Base-by-base conservation (phyloP, 1,284 basidiomycete species). In the Termitomyces sp. region DNA sequence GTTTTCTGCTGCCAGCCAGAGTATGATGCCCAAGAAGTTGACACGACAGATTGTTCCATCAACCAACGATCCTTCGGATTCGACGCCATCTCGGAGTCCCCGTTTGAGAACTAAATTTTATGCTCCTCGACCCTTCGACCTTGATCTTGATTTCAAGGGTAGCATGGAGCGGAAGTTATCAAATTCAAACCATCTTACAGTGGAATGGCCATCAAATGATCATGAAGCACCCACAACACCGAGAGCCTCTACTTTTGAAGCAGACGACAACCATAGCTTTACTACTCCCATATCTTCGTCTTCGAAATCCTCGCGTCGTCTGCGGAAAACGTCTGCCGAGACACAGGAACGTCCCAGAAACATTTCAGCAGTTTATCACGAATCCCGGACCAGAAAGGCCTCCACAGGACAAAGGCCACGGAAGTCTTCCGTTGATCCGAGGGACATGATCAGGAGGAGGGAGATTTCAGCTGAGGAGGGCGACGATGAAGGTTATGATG, bases 401-500 rank as follows among this genome's bases (percentile, higher is more conserved):
- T 75, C 73, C 8, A 62, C 62, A 24, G 69, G 67, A 30, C 61
- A 65, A 42, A 67, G 78, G 50, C 54, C 68, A n/a, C 74, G 78
- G 31, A 83, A 82, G 60, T 57, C 72, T 13, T 80, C 80, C 7
- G 69, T 69, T 0, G 79, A 77, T 45, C 71, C 69, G 39, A 73
- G 70, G 46, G 73, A 68, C 13, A 47, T 43, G 2, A 75, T 74
- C 13, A 68, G 67, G 49, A 71, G 61, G 39, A 72, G 79, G 46
- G 82, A 84, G 41, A 88, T 83, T 63, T 80, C 75, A 28, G 85
- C 84, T 1, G 82, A 85, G 50, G 85, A 88, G 53, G 87, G 87
- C 2, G 86, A 89, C 58, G 87, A 89, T 59, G 87, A 89, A 65
- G 86, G 84, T 5, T 90, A 89, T 55, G 86, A 86, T 58, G 88